These are phyloP conservation scores for Sinapis alba DNA, from an alignment of 441 rosid genomes.

Conservation along the genomic window DNA sequence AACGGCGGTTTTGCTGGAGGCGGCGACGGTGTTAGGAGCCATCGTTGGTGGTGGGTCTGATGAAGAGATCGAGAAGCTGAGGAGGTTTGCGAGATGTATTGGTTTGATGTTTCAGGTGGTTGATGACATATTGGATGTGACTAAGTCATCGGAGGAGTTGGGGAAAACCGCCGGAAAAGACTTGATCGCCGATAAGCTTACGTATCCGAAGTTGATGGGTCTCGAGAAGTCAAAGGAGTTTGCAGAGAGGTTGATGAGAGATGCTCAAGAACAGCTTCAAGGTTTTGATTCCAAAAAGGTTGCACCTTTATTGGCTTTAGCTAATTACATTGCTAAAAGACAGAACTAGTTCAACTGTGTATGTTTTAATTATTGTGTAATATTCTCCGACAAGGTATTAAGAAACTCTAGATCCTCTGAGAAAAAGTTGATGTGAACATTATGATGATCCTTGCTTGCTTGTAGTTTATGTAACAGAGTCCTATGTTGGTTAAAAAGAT, in stretches of 20 bases:
- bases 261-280: slow-evolving; percentile 57
- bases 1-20: slow-evolving; percentile 76
- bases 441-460: background rate
- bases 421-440: slow-evolving; percentile 7
- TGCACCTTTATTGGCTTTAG: slow-evolving; percentile 77
- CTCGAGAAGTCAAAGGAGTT: slow-evolving; percentile 66
- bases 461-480: background rate
- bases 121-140: slow-evolving; percentile 80
- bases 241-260: slow-evolving; percentile 57
- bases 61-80: slow-evolving; percentile 68
- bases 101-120: slow-evolving; percentile 81
- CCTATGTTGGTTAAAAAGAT: background rate
- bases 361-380: background rate
- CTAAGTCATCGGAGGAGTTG: slow-evolving; percentile 68
- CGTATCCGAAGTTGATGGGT: slow-evolving; percentile 80
- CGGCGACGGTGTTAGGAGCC: slow-evolving; percentile 71
- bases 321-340: slow-evolving; percentile 81
- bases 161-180: slow-evolving; percentile 91
- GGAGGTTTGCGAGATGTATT: slow-evolving; percentile 65
- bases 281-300: slow-evolving; percentile 70
- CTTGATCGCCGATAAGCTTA: slow-evolving; percentile 61
- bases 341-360: slow-evolving; percentile 47
- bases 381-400: slow-evolving; percentile 20
- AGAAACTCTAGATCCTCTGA: background rate
- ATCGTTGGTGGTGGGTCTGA: slow-evolving; percentile 74